phyloP scores from a whole-genome alignment of 2,329 filamentous ascomycete genomes.

The Mollisia scopiformis region DNA sequence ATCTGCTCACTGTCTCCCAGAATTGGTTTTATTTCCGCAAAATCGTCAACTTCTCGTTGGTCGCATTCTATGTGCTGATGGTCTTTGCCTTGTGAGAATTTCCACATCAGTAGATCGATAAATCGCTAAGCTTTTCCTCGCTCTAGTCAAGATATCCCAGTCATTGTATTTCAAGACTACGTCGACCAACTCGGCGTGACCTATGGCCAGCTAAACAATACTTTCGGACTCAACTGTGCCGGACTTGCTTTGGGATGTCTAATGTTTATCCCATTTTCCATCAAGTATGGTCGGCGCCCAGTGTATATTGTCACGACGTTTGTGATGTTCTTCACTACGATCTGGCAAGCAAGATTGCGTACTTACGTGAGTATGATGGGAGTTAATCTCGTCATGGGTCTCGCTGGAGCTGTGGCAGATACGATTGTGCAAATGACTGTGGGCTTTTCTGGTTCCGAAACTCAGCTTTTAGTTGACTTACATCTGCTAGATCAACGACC shows the following conservation, averaged over 20 bases:
- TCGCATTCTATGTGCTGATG: slow-evolving; percentile 45
- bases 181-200: slow-evolving; percentile 45
- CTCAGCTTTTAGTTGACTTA: too few species aligned
- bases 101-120: too few species aligned
- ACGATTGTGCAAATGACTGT: slow-evolving; percentile 48
- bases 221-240: slow-evolving; percentile 47
- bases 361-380: slow-evolving; percentile 46
- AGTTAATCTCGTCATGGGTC: slow-evolving; percentile 46
- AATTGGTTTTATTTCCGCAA: slow-evolving; percentile 49
- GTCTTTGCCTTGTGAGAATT: slow-evolving; percentile 42
- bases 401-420: slow-evolving; percentile 47
- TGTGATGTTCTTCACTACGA: slow-evolving; percentile 39
- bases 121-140: too few species aligned
- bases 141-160: too few species aligned
- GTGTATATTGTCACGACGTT: slow-evolving; percentile 47
- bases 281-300: slow-evolving; percentile 49
- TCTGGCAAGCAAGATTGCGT: slow-evolving; percentile 48
- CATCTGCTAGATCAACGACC: slow-evolving; percentile 40
- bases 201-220: slow-evolving; percentile 45
- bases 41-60: slow-evolving; percentile 44
- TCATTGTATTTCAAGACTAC: too few species aligned
- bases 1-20: too few species aligned
- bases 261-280: slow-evolving; percentile 47
- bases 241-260: slow-evolving; percentile 45
- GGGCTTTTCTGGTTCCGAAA: too few species aligned